Evolutionary conservation across 805 yeast genomes (phyloP), one percentile per base, ranked within the genome.

Genomic region (Ogataea zsoltii): DNA sequence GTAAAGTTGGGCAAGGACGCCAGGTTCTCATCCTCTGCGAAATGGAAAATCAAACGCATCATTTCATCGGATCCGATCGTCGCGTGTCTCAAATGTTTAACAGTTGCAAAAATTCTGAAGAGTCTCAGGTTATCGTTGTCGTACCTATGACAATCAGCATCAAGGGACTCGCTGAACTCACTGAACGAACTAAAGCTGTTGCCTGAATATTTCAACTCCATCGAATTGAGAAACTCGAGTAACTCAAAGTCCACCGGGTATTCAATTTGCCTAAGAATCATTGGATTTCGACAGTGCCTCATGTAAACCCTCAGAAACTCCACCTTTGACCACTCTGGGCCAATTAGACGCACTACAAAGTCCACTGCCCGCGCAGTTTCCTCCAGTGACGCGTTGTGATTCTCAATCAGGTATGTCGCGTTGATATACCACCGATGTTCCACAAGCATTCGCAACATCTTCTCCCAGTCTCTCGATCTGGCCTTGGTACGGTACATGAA

Each of bases 391-490:
- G 37, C 18, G 7, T 42, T 38, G n/a, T 28, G 11, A 26, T 13
- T 34, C 23, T 37, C 40, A 1, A 53, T 13, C 4, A 53, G 14
- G 11, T 38, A 36, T 2, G 53, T 31, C 4, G 52, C 54, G 34
- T 47, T 53, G 16, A 18, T 16, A 26, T 36, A 51, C 54, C 52
- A 48, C 11, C 45, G 46, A 15, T 42, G 15, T 17, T 41, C n/a
- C 5, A 47, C 29, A 12, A 53, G 33, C 18, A 35, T 25, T 12
- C 39, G 33, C 14, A 53, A 23, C 14, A 45, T 26, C 15, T 28
- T 11, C 16, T 33, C 28, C 10, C 37, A 17, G 11, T 34, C 42
- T n/a, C 18, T 16, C 4, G 17, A 15, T 7, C 17, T 35, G 25
- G 30, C 21, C 7, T 16, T 25, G 36, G 15, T 32, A 16, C 28